Evolutionary conservation across 495 filamentous ascomycete genomes (phyloP).

Genomic region (Pyronema domesticum): DNA sequence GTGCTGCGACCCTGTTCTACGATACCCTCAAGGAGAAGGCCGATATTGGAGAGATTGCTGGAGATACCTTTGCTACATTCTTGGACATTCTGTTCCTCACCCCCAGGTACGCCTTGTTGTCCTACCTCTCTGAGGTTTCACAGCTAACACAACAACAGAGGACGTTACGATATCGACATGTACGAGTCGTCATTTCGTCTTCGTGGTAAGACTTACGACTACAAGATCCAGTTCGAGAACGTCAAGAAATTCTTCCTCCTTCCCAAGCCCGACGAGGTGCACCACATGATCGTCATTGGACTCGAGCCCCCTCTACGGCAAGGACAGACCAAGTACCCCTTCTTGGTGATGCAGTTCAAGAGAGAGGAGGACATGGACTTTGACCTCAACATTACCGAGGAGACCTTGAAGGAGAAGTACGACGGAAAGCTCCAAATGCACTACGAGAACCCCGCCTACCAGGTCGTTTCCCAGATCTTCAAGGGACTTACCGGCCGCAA

Average conservation of each 20-base stretch:
- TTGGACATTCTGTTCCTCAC: slow-evolving; percentile 93
- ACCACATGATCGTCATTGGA: slow-evolving; percentile 86
- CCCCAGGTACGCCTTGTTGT: slow-evolving; percentile 45
- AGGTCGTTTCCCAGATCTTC: slow-evolving; percentile 87
- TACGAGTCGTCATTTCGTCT: slow-evolving; percentile 96
- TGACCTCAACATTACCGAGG: slow-evolving; percentile 93
- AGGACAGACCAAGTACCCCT: slow-evolving; percentile 95
- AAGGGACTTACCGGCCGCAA: slow-evolving; percentile 85
- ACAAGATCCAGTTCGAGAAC: slow-evolving; percentile 94
- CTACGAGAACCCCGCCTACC: slow-evolving; percentile 81
- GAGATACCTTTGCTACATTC: slow-evolving; percentile 94
- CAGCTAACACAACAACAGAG: slow-evolving; percentile 41
- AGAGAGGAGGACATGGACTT: slow-evolving; percentile 92
- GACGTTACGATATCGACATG: slow-evolving; percentile 99
- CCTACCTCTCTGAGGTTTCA: background rate
- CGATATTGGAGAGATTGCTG: slow-evolving; percentile 95
- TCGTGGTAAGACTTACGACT: slow-evolving; percentile 98
- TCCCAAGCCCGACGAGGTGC: slow-evolving; percentile 90
- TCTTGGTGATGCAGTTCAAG: slow-evolving; percentile 99
- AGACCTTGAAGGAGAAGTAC: slow-evolving; percentile 63
- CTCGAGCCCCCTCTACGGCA: slow-evolving; percentile 91
- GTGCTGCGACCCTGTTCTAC: slow-evolving; percentile 87
- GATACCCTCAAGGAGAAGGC: slow-evolving; percentile 97
- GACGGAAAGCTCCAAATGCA: slow-evolving; percentile 68
- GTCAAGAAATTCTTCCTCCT: slow-evolving; percentile 99